A percentile compares a stretch with the other conserved stretches of the same genome.
Conservation (phyloP, 768 basidiomycete species). For the Daedaleopsis nitida region DNA sequence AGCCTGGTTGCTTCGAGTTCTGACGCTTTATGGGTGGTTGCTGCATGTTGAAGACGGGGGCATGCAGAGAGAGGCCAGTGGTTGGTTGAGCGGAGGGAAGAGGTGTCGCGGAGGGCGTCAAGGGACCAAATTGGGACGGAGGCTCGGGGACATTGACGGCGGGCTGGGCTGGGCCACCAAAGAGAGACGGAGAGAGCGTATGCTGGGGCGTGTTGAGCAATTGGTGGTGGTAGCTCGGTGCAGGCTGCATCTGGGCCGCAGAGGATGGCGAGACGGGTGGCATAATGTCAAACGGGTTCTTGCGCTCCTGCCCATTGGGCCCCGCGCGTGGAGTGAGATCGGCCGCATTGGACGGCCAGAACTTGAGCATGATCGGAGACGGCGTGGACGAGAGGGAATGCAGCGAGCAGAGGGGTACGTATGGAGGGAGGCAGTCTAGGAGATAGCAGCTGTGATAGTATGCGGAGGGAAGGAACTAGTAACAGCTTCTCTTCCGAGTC, state of each 20-base stretch:
- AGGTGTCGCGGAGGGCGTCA: constrained; percentile 37
- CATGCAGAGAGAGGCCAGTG: constrained; percentile 76
- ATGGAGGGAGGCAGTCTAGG: background rate
- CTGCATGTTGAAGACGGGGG: constrained; percentile 82
- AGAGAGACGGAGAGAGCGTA: constrained; percentile 30
- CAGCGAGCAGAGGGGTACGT: constrained; percentile 12
- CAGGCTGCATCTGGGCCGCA: constrained; percentile 7
- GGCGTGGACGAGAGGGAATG: background rate
- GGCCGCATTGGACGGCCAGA: constrained; percentile 57
- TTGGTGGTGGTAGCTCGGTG: constrained; percentile 28
- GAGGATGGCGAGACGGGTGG: constrained; percentile 23
- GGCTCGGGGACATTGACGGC: constrained; percentile 47
- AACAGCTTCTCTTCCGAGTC: background rate
- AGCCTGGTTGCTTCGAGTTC: constrained; percentile 31
- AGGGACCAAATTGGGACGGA: constrained; percentile 39
- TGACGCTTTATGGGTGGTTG: constrained; percentile 52
- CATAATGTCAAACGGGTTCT: constrained; percentile 64
- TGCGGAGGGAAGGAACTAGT: background rate
- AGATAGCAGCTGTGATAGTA: background rate
- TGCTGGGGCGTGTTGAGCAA: constrained; percentile 35
- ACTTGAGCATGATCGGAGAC: constrained; percentile 55
- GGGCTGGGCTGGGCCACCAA: constrained; percentile 32
- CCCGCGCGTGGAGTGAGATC: constrained; percentile 56
- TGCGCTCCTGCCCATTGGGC: constrained; percentile 44
- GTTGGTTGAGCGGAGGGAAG: constrained; percentile 51